Conservation (phyloP, 257 asterid genomes). For the Solanum ahanhuiri region DNA sequence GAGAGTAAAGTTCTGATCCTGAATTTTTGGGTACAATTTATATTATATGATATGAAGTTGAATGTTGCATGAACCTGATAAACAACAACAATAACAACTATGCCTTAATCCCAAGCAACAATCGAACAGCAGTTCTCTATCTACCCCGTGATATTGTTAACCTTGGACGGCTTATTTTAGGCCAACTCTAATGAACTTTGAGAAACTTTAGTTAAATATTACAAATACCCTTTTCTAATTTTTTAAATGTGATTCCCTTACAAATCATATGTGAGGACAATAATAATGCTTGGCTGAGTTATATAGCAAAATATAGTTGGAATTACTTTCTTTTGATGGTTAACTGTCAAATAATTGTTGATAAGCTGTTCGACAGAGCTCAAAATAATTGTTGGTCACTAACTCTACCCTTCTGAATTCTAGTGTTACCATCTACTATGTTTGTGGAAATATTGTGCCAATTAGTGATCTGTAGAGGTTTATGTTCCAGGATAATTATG, state of each 20-base stretch:
- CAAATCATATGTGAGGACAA: neutral
- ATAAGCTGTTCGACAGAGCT: neutral
- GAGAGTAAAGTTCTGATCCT: neutral
- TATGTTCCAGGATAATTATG: neutral
- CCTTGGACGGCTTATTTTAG: neutral
- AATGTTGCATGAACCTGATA: neutral
- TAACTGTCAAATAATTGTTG: neutral
- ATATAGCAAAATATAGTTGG: neutral
- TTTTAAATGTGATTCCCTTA: neutral
- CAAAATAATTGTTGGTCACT: neutral
- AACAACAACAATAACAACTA: neutral
- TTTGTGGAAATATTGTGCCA: neutral
- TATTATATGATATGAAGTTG: neutral
- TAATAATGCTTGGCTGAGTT: neutral
- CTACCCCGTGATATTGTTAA: neutral
- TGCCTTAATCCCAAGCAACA: neutral
- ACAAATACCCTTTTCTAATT: neutral
- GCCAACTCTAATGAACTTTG: neutral
- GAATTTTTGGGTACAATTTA: neutral
- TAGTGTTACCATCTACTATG: neutral
- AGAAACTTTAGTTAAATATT: neutral
- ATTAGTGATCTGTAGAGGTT: neutral
- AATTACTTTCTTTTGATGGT: neutral
- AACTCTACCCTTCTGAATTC: neutral
- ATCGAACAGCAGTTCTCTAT: neutral